Evolutionary conservation across 805 yeast genomes (phyloP).

Genomic region (Saccharomycopsis fodiens): DNA sequence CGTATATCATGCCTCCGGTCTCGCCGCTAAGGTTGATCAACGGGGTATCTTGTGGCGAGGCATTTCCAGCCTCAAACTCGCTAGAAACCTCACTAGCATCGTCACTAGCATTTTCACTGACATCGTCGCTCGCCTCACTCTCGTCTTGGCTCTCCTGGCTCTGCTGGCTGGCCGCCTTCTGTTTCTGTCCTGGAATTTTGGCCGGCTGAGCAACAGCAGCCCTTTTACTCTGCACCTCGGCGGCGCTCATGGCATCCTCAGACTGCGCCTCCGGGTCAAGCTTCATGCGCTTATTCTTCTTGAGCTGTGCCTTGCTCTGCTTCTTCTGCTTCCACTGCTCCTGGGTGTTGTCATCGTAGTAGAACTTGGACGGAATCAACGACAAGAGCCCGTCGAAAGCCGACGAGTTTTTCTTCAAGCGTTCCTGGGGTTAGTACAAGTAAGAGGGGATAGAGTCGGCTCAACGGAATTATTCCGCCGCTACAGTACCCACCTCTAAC

Average conservation of each 20-base stretch:
- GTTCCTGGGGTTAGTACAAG: conserved; percentile 39
- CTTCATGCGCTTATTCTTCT: conserved; percentile 57
- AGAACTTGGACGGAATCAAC: conserved; percentile 88
- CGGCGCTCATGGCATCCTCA: conserved; percentile 37
- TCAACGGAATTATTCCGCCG: not conserved
- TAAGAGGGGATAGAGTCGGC: conserved; percentile 5
- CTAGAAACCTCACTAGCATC: conserved; percentile 24
- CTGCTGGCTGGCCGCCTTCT: conserved; percentile 23
- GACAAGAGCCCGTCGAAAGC: conserved; percentile 88
- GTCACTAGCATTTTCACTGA: conserved; percentile 22
- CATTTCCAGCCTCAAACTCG: conserved; percentile 21
- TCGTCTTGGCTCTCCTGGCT: conserved; percentile 23
- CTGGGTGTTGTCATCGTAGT: conserved; percentile 83
- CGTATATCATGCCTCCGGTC: conserved; percentile 44
- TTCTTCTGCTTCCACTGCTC: conserved; percentile 89
- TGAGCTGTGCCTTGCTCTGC: conserved; percentile 56
- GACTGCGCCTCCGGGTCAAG: conserved; percentile 60
- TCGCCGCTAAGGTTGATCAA: conserved; percentile 21
- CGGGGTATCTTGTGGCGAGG: conserved; percentile 26
- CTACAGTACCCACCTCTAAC: conserved; percentile 50
- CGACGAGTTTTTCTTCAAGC: conserved; percentile 67
- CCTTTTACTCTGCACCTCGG: conserved; percentile 49
- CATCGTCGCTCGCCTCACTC: conserved; percentile 22
- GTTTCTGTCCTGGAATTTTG: conserved; percentile 31
- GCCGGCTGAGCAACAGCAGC: conserved; percentile 46